phyloP scores from a whole-genome alignment of 345 rosid species.

The Linum usitatissimum region DNA sequence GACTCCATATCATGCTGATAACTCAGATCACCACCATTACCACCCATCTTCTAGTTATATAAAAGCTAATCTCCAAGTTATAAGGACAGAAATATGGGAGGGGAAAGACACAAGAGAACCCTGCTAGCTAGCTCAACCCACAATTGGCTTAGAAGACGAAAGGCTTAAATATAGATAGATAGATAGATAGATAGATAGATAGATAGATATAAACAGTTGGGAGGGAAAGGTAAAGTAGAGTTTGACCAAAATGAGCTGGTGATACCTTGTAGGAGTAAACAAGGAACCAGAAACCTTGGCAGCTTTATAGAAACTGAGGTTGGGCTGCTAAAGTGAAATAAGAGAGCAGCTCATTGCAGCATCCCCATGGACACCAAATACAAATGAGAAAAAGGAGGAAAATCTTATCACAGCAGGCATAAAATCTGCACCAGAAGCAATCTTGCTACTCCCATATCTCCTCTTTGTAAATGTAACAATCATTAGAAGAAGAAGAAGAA shows the following conservation, averaged over 20 bases:
- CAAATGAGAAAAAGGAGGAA: conserved; percentile 18
- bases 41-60: conserved; percentile 35
- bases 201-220: neutral
- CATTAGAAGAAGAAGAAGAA: no score
- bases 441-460: conserved; percentile 27
- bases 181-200: conserved; percentile 14
- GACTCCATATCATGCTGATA: conserved; percentile 35
- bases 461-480: conserved; percentile 20
- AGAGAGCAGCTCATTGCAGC: conserved; percentile 33
- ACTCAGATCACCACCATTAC: conserved; percentile 24
- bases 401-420: conserved; percentile 46
- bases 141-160: conserved; percentile 10
- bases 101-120: conserved; percentile 10
- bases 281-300: conserved; percentile 49
- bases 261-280: conserved; percentile 61
- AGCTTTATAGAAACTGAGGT: conserved; percentile 48
- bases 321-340: conserved; percentile 37
- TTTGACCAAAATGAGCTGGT: conserved; percentile 43
- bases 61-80: conserved; percentile 22
- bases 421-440: conserved; percentile 39
- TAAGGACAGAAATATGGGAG: conserved; percentile 10
- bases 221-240: conserved; percentile 22
- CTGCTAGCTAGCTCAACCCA: conserved; percentile 10
- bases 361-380: conserved; percentile 31
- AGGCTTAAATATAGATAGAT: conserved; percentile 18